phyloP scores from a whole-genome alignment of 179 eudicot genomes.

The Gypsophila paniculata region DNA sequence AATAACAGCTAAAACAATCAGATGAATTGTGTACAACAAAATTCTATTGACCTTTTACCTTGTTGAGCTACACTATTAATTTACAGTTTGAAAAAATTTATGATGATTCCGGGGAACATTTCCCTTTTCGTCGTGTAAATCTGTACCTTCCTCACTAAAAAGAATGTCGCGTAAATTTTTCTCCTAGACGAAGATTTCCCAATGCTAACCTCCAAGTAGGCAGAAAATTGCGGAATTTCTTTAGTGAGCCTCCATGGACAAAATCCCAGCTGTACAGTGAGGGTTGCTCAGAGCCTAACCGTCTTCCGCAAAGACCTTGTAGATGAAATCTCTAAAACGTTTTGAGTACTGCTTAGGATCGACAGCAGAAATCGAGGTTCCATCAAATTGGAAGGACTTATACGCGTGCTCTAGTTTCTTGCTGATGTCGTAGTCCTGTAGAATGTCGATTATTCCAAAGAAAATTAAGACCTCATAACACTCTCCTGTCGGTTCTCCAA shows the following conservation, averaged over 20 bases:
- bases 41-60: conserved; percentile 16
- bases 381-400: conserved; percentile 70
- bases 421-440: conserved; percentile 85
- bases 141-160: conserved; percentile 24
- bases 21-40: conserved; percentile 17
- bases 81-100: conserved; percentile 24
- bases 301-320: conserved; percentile 61
- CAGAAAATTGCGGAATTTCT: conserved; percentile 5
- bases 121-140: conserved; percentile 22
- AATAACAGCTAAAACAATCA: too few relatives aligned
- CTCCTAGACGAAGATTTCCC: conserved; percentile 15
- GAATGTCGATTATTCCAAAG: conserved; percentile 77
- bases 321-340: conserved; percentile 74
- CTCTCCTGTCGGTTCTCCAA: conserved; percentile 74
- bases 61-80: conserved; percentile 23
- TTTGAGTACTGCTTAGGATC: conserved; percentile 73
- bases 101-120: conserved; percentile 7
- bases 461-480: conserved; percentile 59
- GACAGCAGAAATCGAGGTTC: conserved; percentile 83
- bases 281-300: conserved; percentile 25
- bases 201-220: conserved; percentile 20
- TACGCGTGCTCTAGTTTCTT: conserved; percentile 90
- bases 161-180: conserved; percentile 3
- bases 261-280: conserved; percentile 12
- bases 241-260: not conserved